Conservation (phyloP, 2,329 filamentous ascomycete genomes). For the Gnomoniopsis smithogilvyi region DNA sequence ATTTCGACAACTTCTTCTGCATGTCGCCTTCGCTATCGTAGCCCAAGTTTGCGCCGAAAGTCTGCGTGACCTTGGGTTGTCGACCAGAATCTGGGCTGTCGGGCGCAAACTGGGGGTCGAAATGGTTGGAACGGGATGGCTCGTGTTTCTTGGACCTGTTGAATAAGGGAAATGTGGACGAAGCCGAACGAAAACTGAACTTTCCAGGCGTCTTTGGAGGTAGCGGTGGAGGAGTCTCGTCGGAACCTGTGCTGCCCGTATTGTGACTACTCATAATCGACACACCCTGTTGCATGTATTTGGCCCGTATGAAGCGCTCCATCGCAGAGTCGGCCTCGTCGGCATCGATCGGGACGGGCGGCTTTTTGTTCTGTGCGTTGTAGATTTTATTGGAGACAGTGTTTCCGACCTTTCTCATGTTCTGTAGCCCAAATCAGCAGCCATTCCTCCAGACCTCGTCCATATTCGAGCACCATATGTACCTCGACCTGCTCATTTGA, state of each 20-base stretch:
- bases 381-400: constrained; percentile 79
- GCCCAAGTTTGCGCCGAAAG: constrained; percentile 68
- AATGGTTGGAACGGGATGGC: constrained; percentile 23
- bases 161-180: constrained; percentile 65
- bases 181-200: constrained; percentile 55
- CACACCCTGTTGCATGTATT: constrained; percentile 68
- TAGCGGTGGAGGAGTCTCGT: constrained; percentile 59
- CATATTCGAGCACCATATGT: constrained; percentile 30
- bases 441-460: background rate
- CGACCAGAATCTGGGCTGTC: constrained; percentile 25
- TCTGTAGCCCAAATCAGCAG: constrained; percentile 47
- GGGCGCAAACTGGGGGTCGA: constrained; percentile 16
- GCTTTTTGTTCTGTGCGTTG: constrained; percentile 80
- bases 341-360: constrained; percentile 81
- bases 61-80: constrained; percentile 58
- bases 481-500: constrained; percentile 94
- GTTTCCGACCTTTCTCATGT: constrained; percentile 93
- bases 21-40: constrained; percentile 52
- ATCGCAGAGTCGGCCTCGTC: constrained; percentile 93
- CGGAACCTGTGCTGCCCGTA: constrained; percentile 46
- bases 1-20: constrained; percentile 71
- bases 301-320: constrained; percentile 92
- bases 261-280: constrained; percentile 34
- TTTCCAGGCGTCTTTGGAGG: constrained; percentile 64
- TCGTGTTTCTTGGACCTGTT: constrained; percentile 58